Percentiles rank a stretch among this genome's conserved stretches.
Evolutionary conservation across 768 basidiomycete genomes (phyloP).

Genomic region (Leucosporidium creatinivorum): DNA sequence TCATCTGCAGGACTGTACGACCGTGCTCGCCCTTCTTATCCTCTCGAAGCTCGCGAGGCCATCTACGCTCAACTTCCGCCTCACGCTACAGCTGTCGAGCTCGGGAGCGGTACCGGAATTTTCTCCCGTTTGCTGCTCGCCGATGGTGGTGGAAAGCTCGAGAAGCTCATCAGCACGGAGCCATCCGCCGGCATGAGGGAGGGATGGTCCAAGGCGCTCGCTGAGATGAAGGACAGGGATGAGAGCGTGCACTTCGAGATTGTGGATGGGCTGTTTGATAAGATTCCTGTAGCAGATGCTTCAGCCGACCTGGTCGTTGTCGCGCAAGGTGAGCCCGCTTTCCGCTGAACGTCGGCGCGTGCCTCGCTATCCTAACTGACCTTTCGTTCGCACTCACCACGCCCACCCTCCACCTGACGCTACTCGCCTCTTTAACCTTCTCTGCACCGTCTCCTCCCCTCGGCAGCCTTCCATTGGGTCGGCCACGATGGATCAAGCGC

Average conservation of each 20-base stretch:
- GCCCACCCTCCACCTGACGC: too few species aligned
- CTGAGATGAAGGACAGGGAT: background rate
- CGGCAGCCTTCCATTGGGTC: conserved; percentile 83
- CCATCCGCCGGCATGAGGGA: conserved; percentile 78
- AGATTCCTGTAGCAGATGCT: conserved; percentile 53
- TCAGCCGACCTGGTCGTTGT: conserved; percentile 63
- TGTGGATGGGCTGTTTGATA: conserved; percentile 64
- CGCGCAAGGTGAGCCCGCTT: background rate
- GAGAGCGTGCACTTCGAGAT: conserved; percentile 45
- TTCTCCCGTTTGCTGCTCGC: conserved; percentile 45
- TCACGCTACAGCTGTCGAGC: conserved; percentile 40
- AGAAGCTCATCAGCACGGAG: conserved; percentile 61
- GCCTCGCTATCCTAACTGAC: background rate
- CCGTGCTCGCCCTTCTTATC: conserved; percentile 79
- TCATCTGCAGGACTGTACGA: conserved; percentile 13
- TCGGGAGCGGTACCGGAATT: conserved; percentile 33
- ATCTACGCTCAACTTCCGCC: conserved; percentile 49
- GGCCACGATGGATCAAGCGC: conserved; percentile 70
- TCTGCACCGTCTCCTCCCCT: too few species aligned
- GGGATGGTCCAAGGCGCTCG: conserved; percentile 51
- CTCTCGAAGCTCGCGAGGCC: conserved; percentile 53
- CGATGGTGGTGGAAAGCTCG: conserved; percentile 40
- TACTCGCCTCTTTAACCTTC: too few species aligned
- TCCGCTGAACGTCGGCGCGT: background rate
- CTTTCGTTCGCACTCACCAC: conserved; percentile 11